phyloP scores from a whole-genome alignment of 331 rosid species.

The Stylosanthes scabra region DNA sequence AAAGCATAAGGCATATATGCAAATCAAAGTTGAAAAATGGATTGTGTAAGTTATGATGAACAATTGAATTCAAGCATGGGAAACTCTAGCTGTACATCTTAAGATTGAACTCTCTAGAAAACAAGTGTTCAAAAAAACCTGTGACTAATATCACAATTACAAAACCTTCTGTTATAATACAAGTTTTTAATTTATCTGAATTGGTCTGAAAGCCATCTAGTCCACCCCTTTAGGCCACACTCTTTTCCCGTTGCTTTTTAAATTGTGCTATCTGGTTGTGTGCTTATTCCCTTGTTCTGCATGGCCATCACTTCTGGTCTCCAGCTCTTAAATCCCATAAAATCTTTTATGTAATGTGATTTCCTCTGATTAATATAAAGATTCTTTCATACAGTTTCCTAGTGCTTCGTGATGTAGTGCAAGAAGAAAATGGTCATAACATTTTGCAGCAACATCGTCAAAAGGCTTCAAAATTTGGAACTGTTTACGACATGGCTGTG shows the following conservation, averaged over 20 bases:
- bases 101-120: conserved; percentile 10
- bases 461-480: conserved; percentile 65
- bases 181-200: conserved; percentile 6
- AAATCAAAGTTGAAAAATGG: neutral
- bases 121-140: conserved; percentile 6
- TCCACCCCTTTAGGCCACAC: neutral
- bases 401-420: conserved; percentile 59
- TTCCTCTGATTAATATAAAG: conserved; percentile 31
- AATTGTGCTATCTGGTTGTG: conserved; percentile 20
- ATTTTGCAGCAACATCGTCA: conserved; percentile 56
- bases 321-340: conserved; percentile 12
- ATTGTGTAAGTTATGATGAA: conserved; percentile 11
- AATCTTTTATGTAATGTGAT: conserved; percentile 29
- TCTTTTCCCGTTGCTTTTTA: neutral
- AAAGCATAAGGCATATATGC: conserved; percentile 23
- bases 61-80: conserved; percentile 8
- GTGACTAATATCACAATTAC: neutral
- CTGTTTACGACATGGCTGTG: conserved; percentile 78
- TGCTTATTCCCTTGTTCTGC: conserved; percentile 24
- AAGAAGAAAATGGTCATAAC: conserved; percentile 49
- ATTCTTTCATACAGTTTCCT: conserved; percentile 53
- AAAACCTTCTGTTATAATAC: neutral
- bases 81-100: conserved; percentile 12
- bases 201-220: conserved; percentile 13
- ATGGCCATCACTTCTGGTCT: conserved; percentile 17